Conservation (phyloP, 352 stramenopile genomes). For the Pythium chondricola region DNA sequence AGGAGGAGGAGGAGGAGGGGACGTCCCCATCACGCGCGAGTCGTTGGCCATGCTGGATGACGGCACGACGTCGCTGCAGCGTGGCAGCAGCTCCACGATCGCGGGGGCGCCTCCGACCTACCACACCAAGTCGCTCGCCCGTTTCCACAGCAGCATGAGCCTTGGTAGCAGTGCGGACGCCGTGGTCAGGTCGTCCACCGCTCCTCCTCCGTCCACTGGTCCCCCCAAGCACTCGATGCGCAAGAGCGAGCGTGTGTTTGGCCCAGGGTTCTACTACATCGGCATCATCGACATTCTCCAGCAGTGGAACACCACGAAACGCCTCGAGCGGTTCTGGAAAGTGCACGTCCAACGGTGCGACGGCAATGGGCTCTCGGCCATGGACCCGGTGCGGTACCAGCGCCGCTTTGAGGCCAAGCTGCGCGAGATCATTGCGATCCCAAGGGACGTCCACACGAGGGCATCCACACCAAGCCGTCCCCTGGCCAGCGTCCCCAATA, state of each 20-base stretch:
- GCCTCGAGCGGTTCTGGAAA: constrained; percentile 80
- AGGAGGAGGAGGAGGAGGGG: background rate
- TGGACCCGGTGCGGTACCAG: constrained; percentile 72
- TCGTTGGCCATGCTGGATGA: background rate
- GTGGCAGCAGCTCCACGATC: too few relatives aligned
- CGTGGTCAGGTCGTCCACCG: background rate
- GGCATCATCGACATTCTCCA: constrained; percentile 90
- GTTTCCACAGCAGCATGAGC: constrained; percentile 3
- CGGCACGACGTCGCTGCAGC: too few relatives aligned
- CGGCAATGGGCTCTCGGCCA: constrained; percentile 72
- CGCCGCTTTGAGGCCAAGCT: constrained; percentile 78
- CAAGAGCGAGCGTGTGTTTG: constrained; percentile 74
- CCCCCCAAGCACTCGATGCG: constrained; percentile 30
- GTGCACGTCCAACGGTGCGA: constrained; percentile 64
- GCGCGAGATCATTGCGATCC: constrained; percentile 72
- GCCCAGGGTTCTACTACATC: constrained; percentile 85
- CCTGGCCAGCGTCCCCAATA: background rate
- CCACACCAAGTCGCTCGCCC: too few relatives aligned
- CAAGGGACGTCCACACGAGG: constrained; percentile 31
- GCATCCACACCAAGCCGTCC: too few relatives aligned
- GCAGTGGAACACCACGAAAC: constrained; percentile 82
- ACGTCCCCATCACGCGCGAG: background rate
- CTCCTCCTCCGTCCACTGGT: background rate
- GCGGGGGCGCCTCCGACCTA: constrained; percentile 3
- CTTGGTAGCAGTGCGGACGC: background rate